Evolutionary conservation across 345 rosid genomes (phyloP), one percentile per base, ranked within the genome.

Genomic region (Pistacia vera): DNA sequence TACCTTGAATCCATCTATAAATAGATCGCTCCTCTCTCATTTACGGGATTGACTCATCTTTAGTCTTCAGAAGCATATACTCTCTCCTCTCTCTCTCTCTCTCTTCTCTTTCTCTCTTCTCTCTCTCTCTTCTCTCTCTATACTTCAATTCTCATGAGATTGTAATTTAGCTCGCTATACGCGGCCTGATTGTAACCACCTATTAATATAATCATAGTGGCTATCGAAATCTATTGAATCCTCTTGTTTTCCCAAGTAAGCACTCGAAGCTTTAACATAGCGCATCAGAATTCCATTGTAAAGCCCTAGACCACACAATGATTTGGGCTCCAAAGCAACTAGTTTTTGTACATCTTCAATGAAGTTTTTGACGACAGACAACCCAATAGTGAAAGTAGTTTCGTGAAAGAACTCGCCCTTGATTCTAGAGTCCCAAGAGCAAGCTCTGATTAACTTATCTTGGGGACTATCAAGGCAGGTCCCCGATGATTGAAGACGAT

Each of bases 221-320:
- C n/a, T 58, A 52, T 95, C 97, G 46, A 95, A 95, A 78, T 91
- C 97, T 41, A 95, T 6, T 0, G 87, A 90, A 61, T 95, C 97
- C 8, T 82, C 87, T 76, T 91, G 87, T 72, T 93, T 93, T 28
- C 98, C 95, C 11, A 95, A 59, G 79, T 79, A 93, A 38, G 97
- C 94, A 0, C 83, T 83, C 2, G 98, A 93, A 2, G 88, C 88
- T 60, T 81, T 91, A 5, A 92, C 93, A 57, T 95, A 95, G 1
- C 95, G 91, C 91, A 92, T 85, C 46, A 92, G 88, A 63, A 94
- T 84, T 36, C 97, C 97, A 59, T 87, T 76, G 81, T 94, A 86
- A 20, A 79, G 88, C 51, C 91, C 97, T 0, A 88, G 56, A 0
- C 79, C 90, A 28, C 98, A 94, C 4, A 92, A 49, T 16, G 92